phyloP scores from a whole-genome alignment of 495 filamentous ascomycete species.

The Aspergillus cavernicola region DNA sequence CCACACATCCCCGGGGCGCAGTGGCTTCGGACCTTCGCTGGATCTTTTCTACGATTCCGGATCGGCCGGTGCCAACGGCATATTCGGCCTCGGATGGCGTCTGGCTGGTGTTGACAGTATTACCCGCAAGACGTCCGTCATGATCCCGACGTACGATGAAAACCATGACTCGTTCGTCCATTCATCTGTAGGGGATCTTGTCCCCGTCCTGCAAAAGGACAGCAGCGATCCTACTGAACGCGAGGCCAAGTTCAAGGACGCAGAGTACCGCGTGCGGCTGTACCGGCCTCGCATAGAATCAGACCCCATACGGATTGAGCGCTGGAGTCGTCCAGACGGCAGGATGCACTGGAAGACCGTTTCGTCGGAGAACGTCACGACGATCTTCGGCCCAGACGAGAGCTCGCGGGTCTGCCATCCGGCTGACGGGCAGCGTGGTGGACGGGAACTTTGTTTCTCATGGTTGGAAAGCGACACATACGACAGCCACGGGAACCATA shows the following conservation, averaged over 20 bases:
- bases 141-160: neutral
- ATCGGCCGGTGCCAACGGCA: neutral
- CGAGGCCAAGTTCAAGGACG: too few relatives aligned
- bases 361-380: neutral
- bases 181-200: neutral
- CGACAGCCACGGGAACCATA: neutral
- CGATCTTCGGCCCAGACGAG: neutral
- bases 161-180: neutral
- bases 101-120: neutral
- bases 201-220: neutral
- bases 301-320: neutral
- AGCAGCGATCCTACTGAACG: neutral
- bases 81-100: constrained; percentile 1
- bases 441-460: too few relatives aligned
- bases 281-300: constrained; percentile 3
- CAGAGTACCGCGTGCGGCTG: neutral
- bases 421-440: neutral
- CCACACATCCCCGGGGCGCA: neutral
- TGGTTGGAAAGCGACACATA: neutral
- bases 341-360: neutral
- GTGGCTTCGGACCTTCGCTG: neutral
- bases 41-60: neutral
- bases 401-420: neutral
- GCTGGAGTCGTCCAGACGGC: neutral
- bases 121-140: neutral